Evolutionary conservation across 768 basidiomycete genomes (phyloP), one percentile per base, ranked within the genome.

Genomic region (Naematelia encephala): DNA sequence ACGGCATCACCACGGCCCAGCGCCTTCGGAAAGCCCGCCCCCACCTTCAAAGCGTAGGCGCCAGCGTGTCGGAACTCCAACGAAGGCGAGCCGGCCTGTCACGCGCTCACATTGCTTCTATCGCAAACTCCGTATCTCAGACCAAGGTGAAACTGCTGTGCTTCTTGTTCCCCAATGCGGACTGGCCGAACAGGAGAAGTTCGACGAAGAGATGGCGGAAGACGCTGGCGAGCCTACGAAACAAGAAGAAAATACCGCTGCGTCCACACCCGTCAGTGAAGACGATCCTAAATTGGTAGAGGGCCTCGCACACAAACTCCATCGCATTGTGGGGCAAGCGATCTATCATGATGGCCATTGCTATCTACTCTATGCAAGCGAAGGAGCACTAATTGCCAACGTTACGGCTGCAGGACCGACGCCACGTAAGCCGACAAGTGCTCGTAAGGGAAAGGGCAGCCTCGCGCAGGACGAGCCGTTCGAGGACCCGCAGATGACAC

Each of bases 91-190:
- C 5, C 59, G 54, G 5, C 68, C 68, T 2, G 57, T 70, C 49
- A 76, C 72, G 19, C 67, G 75, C 19, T 74, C 72, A 0, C 72
- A 74, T 23, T 76, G 75, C 58, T 56, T 43, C 22, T 76, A 76
- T 50, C 67, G 68, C 51, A 74, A 73, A 45, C 61, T 76, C 10
- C 59, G 58, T 4, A 56, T 73, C 2, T 23, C 54, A 0, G 67
- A 68, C 16, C 57, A 62, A 22, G 66, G 62, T 5, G 29, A 62
- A 8, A 51, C 61, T 12, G 65, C 67, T 5, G 56, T 64, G n/a
- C 55, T 73, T 0, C 57, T 73, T 11, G 69, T 62, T 2, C 72
- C 72, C 5, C 69, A 70, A 50, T 73, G 72, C 42, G 55, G 67
- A 4, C 29, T 69, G 22, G 56, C 59, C 14, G 63, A 63, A n/a